A percentile compares a stretch with the other conserved stretches of the same genome.
These are phyloP conservation scores for Sherardia arvensis DNA, from an alignment of 257 asterid genomes.

Conservation along the genomic window DNA sequence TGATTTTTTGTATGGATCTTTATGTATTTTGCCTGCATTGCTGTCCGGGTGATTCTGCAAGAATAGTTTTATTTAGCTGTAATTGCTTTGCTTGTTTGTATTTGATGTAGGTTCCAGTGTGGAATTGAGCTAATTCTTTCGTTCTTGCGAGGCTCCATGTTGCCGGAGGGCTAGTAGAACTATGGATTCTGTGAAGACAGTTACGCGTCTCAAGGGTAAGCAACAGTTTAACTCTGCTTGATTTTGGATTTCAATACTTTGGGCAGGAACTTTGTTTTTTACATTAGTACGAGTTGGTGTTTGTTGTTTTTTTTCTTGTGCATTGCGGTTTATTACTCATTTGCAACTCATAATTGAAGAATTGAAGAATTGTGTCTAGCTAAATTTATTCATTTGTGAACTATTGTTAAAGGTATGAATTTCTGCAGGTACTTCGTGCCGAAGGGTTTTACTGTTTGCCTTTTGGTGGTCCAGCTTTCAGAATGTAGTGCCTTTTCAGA, in stretches of 20 bases:
- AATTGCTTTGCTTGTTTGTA: background rate
- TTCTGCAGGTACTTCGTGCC: slow-evolving; percentile 60
- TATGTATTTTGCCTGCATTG: slow-evolving; percentile 1
- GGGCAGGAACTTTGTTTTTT: background rate
- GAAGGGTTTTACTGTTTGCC: slow-evolving; percentile 42
- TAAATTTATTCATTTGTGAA: background rate
- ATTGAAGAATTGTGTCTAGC: background rate
- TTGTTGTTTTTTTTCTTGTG: background rate
- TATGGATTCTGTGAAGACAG: slow-evolving; percentile 55
- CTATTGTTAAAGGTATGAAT: slow-evolving; percentile 12
- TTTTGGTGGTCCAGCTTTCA: slow-evolving; percentile 62
- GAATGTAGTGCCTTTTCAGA: slow-evolving; percentile 38
- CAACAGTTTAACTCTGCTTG: background rate
- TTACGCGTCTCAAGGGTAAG: slow-evolving; percentile 53
- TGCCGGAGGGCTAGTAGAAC: slow-evolving; percentile 58
- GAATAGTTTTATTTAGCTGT: background rate
- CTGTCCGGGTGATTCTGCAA: background rate
- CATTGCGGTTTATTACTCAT: background rate
- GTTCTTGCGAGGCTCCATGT: slow-evolving; percentile 51
- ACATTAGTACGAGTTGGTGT: background rate
- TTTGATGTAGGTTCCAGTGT: slow-evolving; percentile 11
- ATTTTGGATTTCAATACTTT: background rate
- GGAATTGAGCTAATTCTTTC: slow-evolving; percentile 3
- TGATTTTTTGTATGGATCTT: slow-evolving; percentile 1
- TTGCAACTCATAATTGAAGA: background rate